phyloP scores from a whole-genome alignment of 148 eudicot species.

The Polygonum maritimum region DNA sequence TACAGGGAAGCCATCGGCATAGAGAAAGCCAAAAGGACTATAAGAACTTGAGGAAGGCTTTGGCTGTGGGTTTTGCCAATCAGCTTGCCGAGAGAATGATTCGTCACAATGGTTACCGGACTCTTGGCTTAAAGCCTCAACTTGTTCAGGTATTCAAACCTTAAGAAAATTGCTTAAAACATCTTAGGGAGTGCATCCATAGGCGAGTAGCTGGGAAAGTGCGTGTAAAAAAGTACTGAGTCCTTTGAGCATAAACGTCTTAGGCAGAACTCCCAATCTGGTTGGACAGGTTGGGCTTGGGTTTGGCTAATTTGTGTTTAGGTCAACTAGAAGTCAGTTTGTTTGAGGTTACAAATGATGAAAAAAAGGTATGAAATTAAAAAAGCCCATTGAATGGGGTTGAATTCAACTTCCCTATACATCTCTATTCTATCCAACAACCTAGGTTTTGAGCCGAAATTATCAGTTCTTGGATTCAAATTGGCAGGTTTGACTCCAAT shows the following conservation, averaged over 20 bases:
- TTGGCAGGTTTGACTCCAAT: no score
- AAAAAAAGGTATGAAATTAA: not conserved
- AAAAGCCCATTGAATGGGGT: not conserved
- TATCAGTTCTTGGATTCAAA: no score
- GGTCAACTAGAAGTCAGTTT: no score
- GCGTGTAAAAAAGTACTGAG: not conserved
- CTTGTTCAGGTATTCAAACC: constrained; percentile 57
- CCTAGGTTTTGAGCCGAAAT: no score
- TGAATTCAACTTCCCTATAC: not conserved
- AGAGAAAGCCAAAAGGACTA: constrained; percentile 49
- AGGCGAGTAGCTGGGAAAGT: not conserved
- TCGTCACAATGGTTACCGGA: constrained; percentile 85
- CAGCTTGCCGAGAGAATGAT: constrained; percentile 93
- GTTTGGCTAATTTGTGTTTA: not conserved
- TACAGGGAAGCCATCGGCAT: constrained; percentile 40
- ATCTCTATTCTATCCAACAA: no score
- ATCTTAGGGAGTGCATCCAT: not conserved
- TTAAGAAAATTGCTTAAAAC: not conserved
- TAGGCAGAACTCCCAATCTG: not conserved
- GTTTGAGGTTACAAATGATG: not conserved
- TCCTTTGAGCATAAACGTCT: not conserved
- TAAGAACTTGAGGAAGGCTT: constrained; percentile 70
- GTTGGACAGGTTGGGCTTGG: not conserved
- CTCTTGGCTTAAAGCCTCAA: constrained; percentile 82
- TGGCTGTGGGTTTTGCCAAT: constrained; percentile 79